A percentile compares a stretch with the other conserved stretches of the same genome.
phyloP scores from a whole-genome alignment of 345 rosid genomes.

The Eucalyptus sp. region DNA sequence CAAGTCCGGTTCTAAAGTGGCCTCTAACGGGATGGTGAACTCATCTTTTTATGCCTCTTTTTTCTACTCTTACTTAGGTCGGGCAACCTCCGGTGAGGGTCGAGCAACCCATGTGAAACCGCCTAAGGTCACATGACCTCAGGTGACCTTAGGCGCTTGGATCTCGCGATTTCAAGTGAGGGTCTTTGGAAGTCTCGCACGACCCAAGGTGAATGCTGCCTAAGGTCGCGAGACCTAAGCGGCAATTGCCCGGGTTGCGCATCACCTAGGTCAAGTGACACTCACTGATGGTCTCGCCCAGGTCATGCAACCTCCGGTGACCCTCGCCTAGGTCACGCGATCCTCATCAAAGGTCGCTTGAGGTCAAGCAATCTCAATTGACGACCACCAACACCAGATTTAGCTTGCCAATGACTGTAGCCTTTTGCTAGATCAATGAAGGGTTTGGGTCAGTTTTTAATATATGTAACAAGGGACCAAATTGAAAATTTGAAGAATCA shows the following conservation, averaged over 20 bases:
- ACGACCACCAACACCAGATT: fast-evolving
- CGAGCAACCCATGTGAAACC: fast-evolving
- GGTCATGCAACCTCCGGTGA: fast-evolving
- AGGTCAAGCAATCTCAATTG: fast-evolving
- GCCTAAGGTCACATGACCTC: fast-evolving
- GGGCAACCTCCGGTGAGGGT: fast-evolving
- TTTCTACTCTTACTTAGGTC: fast-evolving
- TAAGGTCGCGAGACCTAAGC: fast-evolving
- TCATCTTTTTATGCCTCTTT: no score
- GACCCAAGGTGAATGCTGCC: fast-evolving
- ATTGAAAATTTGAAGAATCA: no score
- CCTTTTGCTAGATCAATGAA: fast-evolving
- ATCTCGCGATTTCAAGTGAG: fast-evolving
- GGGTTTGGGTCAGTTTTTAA: no score
- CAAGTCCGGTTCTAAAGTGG: no score
- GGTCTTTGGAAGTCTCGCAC: fast-evolving
- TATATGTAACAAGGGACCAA: fast-evolving
- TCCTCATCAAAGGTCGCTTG: fast-evolving
- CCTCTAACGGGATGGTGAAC: no score
- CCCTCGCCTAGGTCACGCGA: fast-evolving
- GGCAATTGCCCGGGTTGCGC: fast-evolving
- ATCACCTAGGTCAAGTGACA: fast-evolving
- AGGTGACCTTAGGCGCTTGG: fast-evolving
- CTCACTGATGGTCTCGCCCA: fast-evolving
- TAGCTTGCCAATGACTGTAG: fast-evolving